phyloP scores from a whole-genome alignment of 768 basidiomycete species.

The Russula emetica region DNA sequence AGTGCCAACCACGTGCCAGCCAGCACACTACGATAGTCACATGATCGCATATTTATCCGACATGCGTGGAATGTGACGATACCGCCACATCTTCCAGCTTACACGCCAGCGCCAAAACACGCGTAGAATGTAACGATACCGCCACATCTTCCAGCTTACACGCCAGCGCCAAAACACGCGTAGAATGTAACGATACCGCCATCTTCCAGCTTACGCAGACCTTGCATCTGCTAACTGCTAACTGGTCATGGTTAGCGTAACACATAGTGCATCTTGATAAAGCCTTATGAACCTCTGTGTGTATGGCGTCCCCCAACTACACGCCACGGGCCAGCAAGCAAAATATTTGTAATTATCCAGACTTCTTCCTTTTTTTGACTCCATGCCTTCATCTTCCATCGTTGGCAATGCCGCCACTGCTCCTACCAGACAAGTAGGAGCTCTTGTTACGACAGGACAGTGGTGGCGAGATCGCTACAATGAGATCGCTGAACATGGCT shows the following conservation, averaged over 20 bases:
- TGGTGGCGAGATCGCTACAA: constrained; percentile 19
- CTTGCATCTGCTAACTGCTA: background rate
- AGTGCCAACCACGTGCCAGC: too few relatives aligned
- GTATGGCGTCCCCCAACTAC: background rate
- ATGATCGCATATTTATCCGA: too few relatives aligned
- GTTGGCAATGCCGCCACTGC: background rate
- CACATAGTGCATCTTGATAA: background rate
- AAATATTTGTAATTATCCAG: background rate
- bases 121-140: too few relatives aligned
- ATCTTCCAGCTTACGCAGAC: too few relatives aligned
- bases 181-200: too few relatives aligned
- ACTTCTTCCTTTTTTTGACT: background rate
- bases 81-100: too few relatives aligned
- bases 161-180: too few relatives aligned
- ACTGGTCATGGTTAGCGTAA: background rate
- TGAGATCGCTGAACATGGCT: constrained; percentile 3
- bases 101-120: too few relatives aligned
- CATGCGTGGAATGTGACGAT: too few relatives aligned
- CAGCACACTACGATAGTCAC: too few relatives aligned
- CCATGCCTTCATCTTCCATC: constrained; percentile 2
- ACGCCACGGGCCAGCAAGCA: background rate
- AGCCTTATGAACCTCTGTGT: background rate
- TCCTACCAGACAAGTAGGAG: constrained; percentile 2
- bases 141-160: too few relatives aligned
- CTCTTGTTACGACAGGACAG: constrained; percentile 12